Evolutionary conservation across 495 filamentous ascomycete species (phyloP), one percentile per base, ranked within the genome.

Genomic region (Hypoxylon intermedium): DNA sequence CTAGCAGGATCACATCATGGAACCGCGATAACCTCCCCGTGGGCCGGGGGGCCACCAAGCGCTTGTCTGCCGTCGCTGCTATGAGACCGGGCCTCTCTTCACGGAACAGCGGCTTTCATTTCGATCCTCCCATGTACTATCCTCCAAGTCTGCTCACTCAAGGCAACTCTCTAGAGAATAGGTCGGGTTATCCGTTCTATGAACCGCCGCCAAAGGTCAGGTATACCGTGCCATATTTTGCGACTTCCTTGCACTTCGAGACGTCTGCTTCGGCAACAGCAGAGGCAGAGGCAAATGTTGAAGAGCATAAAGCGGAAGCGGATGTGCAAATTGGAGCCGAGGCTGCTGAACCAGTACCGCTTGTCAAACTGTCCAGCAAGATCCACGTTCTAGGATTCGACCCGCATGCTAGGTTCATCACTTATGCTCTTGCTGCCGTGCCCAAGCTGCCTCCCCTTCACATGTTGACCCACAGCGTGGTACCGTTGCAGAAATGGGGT

Each of bases 351-450:
- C 9, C 9, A 1, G 21, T 58, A 7, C 56, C 42, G 7, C 13
- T 38, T 12, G 37, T 53, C 1, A 12, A 18, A 9, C 49, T 61
- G 2, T 70, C 75, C 1, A 70, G 77, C 6, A 68, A 72, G 34
- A 75, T 87, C 2, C 71, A 85, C 53, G 73, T 87, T 13, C 61
- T 87, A 48, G 85, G 85, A 0, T 67, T 74, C 33, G 76, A 78
- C 19, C 58, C 70, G 19, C 60, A 76, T 2, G 85, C 83, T 12
- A 76, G 72, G 46, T 79, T 82, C 37, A 65, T 86, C 43, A 74
- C 80, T 2, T 77, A 85, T 44, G 65, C 75, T 5, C 56, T 88
- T 9, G 73, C 78, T 7, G 67, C 71, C 1, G 53, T 76, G 5
- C 65, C 67, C 24, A 40, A 63, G 3, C 55, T 68, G 11, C 75